A percentile compares a stretch with the other conserved stretches of the same genome.
These are phyloP conservation scores for Linderniella brevidens DNA, from an alignment of 257 asterid genomes.

Conservation along the genomic window DNA sequence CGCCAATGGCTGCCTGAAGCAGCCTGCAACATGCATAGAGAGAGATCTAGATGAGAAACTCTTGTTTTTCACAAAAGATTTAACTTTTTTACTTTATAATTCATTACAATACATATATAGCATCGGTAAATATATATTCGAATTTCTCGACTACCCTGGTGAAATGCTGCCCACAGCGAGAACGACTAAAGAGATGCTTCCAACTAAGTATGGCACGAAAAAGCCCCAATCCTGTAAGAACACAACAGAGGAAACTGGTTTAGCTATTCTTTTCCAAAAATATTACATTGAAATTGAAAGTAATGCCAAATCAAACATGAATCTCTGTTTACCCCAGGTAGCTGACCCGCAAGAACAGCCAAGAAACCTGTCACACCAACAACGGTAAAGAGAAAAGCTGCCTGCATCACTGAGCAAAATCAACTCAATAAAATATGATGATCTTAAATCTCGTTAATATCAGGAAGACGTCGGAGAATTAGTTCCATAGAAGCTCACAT, in stretches of 20 bases:
- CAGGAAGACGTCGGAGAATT: neutral
- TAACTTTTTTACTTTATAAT: no score
- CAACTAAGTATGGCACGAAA: slow-evolving; percentile 82
- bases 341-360: slow-evolving; percentile 83
- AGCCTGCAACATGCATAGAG: slow-evolving; percentile 29
- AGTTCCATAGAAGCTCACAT: slow-evolving; percentile 38
- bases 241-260: neutral
- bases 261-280: neutral
- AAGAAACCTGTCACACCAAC: slow-evolving; percentile 79
- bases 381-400: slow-evolving; percentile 92
- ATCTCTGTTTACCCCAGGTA: slow-evolving; percentile 67
- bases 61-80: no score
- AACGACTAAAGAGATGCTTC: slow-evolving; percentile 83
- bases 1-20: slow-evolving; percentile 90
- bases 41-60: slow-evolving; percentile 2
- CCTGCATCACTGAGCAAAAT: slow-evolving; percentile 81
- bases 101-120: no score
- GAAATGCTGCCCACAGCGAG: slow-evolving; percentile 82
- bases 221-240: slow-evolving; percentile 83
- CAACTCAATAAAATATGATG: slow-evolving; percentile 31
- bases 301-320: no score
- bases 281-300: neutral
- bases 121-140: no score
- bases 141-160: slow-evolving; percentile 45
- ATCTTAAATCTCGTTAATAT: neutral